phyloP scores from a whole-genome alignment of 495 filamentous ascomycete species.

The Chlorociboria aeruginascens region DNA sequence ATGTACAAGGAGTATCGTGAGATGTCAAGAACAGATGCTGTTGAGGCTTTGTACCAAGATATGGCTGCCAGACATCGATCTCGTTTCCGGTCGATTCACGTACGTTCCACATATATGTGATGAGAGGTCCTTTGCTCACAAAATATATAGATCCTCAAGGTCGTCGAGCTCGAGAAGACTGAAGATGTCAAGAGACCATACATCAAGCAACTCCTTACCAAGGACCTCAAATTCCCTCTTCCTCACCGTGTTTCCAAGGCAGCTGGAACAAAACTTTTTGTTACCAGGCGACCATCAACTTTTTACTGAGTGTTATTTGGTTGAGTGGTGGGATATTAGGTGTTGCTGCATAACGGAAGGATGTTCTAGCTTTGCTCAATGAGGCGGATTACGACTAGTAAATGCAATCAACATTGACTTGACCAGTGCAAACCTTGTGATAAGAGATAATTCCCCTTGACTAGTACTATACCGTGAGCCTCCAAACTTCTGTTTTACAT shows the following conservation, averaged over 20 bases:
- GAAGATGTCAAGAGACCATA: conserved; percentile 90
- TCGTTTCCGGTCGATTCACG: conserved; percentile 94
- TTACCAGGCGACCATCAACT: conserved; percentile 81
- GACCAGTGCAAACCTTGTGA: not conserved
- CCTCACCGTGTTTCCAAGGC: conserved; percentile 84
- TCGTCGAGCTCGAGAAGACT: conserved; percentile 88
- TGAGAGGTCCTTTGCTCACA: conserved; percentile 17
- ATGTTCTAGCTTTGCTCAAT: conserved; percentile 21
- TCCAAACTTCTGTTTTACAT: not conserved
- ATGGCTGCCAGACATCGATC: conserved; percentile 98
- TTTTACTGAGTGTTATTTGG: conserved; percentile 36
- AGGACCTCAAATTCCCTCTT: conserved; percentile 95
- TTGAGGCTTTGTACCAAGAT: conserved; percentile 96
- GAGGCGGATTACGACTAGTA: conserved; percentile 17
- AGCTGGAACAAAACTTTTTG: conserved; percentile 75
- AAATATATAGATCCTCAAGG: conserved; percentile 75
- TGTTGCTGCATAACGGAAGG: conserved; percentile 11
- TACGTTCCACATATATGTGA: conserved; percentile 39
- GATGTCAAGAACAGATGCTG: conserved; percentile 86
- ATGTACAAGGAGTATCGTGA: conserved; percentile 99
- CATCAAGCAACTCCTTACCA: conserved; percentile 93
- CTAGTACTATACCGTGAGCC: not conserved
- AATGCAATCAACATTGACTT: conserved; percentile 14
- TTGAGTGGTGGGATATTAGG: conserved; percentile 7
- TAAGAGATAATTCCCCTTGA: not conserved